These are phyloP conservation scores for Mesembryanthemum crystallinum DNA, from an alignment of 148 eudicot genomes.

Conservation along the genomic window DNA sequence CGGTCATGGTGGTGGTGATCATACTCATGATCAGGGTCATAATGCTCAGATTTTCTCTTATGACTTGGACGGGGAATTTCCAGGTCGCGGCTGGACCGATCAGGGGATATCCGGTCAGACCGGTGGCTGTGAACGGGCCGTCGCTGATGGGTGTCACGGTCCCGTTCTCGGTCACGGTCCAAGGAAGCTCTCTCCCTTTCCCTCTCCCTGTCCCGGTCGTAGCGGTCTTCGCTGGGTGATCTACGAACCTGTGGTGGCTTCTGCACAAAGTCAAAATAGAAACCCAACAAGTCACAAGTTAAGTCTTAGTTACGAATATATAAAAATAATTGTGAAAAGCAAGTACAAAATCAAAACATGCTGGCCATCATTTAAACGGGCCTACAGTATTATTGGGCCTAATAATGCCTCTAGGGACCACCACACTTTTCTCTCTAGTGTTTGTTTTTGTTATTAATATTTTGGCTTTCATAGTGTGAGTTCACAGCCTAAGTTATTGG, in stretches of 20 bases:
- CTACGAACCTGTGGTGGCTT: conserved; percentile 34
- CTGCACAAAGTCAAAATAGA: conserved; percentile 30
- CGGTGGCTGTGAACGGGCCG: conserved; percentile 32
- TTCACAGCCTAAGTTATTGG: no score
- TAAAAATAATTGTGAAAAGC: neutral
- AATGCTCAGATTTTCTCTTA: conserved; percentile 44
- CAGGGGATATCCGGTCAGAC: conserved; percentile 43
- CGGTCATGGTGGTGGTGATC: conserved; percentile 25
- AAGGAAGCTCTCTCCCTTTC: neutral
- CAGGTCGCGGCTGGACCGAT: conserved; percentile 36
- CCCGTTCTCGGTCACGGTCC: conserved; percentile 12
- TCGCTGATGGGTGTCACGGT: conserved; percentile 38
- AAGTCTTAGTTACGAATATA: neutral
- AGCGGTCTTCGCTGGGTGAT: conserved; percentile 25
- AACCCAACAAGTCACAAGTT: neutral
- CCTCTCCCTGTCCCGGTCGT: conserved; percentile 9
- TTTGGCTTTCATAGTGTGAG: neutral
- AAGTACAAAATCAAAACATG: neutral
- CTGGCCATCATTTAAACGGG: neutral
- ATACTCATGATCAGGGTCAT: conserved; percentile 29
- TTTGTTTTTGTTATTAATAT: no score
- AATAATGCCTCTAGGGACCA: no score
- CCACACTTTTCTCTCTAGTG: no score
- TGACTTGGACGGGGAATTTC: conserved; percentile 47
- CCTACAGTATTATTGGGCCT: neutral